Evolutionary conservation across 1,284 basidiomycete genomes (phyloP).

Genomic region (Golubevia pallescens): DNA sequence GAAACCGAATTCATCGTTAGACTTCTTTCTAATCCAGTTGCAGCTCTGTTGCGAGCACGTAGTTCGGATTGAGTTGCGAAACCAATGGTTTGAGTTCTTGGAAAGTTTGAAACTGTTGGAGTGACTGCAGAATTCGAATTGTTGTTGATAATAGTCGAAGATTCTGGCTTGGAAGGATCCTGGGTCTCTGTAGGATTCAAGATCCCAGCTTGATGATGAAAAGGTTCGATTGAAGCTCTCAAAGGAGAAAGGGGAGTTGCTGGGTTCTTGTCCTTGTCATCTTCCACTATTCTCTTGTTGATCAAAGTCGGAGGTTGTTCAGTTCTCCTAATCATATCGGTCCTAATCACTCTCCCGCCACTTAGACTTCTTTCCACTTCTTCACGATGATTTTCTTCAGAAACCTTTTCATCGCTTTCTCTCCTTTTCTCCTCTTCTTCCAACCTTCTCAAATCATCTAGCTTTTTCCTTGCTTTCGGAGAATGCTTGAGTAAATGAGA

Average conservation of each 20-base stretch:
- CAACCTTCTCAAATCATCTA: neutral
- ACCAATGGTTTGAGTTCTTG: conserved; percentile 49
- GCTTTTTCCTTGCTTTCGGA: conserved; percentile 20
- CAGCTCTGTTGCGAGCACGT: neutral
- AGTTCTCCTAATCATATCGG: conserved; percentile 58
- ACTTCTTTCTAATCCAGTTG: conserved; percentile 19
- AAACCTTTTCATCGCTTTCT: no score
- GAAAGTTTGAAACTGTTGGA: conserved; percentile 26
- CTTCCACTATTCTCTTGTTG: conserved; percentile 18
- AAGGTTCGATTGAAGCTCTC: no score
- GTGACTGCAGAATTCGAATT: neutral
- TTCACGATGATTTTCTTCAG: no score
- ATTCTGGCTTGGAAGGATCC: neutral
- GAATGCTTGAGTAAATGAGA: conserved; percentile 20
- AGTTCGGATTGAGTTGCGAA: conserved; percentile 31
- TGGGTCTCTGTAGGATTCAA: no score
- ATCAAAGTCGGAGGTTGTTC: conserved; percentile 58
- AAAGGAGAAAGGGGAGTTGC: no score
- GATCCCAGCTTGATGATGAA: no score
- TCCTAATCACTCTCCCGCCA: conserved; percentile 30
- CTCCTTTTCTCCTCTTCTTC: neutral
- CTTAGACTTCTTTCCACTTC: conserved; percentile 13
- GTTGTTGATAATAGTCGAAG: neutral
- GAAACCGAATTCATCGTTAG: conserved; percentile 23
- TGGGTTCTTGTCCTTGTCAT: no score